A percentile compares a stretch with the other conserved stretches of the same genome.
Evolutionary conservation across 2,329 filamentous ascomycete genomes (phyloP).

Genomic region (Colletotrichum euphorbiae): DNA sequence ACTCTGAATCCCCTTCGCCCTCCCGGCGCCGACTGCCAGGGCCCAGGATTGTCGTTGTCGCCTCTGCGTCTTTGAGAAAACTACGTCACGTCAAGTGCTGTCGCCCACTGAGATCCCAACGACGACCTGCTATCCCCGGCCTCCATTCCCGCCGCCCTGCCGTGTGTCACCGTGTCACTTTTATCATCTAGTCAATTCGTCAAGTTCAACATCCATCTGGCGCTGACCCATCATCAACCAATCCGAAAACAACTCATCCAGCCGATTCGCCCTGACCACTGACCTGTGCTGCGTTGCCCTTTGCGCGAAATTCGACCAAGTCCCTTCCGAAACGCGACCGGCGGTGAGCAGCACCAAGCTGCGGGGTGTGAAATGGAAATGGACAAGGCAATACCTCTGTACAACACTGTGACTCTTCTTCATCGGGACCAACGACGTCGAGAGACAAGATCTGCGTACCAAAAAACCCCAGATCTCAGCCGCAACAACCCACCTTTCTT

Average conservation of each 20-base stretch:
- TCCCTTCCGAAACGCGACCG: slow-evolving; percentile 11
- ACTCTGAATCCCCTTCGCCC: too few species aligned
- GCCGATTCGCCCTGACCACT: background rate
- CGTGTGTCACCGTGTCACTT: slow-evolving; percentile 1
- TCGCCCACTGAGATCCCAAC: slow-evolving; percentile 24
- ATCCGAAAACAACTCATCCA: background rate
- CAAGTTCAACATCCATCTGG: background rate
- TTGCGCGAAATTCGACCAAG: background rate
- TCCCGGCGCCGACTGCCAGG: too few species aligned
- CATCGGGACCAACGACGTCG: background rate
- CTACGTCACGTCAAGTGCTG: slow-evolving; percentile 27
- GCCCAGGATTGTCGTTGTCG: background rate
- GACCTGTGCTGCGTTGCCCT: background rate
- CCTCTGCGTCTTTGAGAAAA: slow-evolving; percentile 31
- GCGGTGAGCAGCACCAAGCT: slow-evolving; percentile 28
- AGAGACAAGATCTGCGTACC: slow-evolving; percentile 31
- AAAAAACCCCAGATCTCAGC: slow-evolving; percentile 15
- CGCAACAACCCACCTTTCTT: background rate
- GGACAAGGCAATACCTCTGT: background rate
- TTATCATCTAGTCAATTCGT: background rate
- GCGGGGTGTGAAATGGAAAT: background rate
- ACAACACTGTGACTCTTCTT: slow-evolving; percentile 22
- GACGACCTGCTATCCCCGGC: background rate
- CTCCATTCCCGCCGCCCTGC: slow-evolving; percentile 21
- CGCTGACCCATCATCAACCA: background rate